A percentile compares a stretch with the other conserved stretches of the same genome.
Conservation (phyloP, 306 rosid genomes). For the Fagus sylvatica region DNA sequence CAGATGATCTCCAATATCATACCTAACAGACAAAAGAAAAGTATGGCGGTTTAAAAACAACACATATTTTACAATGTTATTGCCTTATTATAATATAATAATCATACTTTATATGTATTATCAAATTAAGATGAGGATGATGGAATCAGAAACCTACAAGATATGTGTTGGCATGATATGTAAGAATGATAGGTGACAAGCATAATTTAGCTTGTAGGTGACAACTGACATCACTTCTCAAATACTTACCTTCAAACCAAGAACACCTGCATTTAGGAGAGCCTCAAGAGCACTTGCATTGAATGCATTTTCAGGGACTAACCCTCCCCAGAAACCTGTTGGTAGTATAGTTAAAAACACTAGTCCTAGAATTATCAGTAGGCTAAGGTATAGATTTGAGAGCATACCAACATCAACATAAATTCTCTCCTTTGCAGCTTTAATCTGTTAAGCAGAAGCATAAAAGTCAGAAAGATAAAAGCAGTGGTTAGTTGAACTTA, state of each 20-base stretch:
- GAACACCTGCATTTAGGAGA: conserved; percentile 83
- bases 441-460: conserved; percentile 45
- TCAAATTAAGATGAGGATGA: not conserved
- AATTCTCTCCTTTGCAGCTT: conserved; percentile 69
- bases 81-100: not conserved
- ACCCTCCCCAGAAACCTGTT: conserved; percentile 99
- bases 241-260: conserved; percentile 76
- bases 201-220: no score
- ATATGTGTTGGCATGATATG: not conserved
- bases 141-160: not conserved
- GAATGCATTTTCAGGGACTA: conserved; percentile 89
- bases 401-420: conserved; percentile 85
- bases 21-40: not conserved
- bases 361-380: not conserved
- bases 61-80: not conserved
- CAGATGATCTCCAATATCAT: conserved; percentile 3
- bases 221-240: no score
- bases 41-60: not conserved
- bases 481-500: conserved; percentile 1
- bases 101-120: not conserved
- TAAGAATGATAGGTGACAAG: no score
- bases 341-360: conserved; percentile 23
- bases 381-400: conserved; percentile 13
- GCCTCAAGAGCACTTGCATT: conserved; percentile 72
- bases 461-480: conserved; percentile 21